phyloP scores from a whole-genome alignment of 2,329 filamentous ascomycete genomes.

The Aspergillus novoparasiticus region DNA sequence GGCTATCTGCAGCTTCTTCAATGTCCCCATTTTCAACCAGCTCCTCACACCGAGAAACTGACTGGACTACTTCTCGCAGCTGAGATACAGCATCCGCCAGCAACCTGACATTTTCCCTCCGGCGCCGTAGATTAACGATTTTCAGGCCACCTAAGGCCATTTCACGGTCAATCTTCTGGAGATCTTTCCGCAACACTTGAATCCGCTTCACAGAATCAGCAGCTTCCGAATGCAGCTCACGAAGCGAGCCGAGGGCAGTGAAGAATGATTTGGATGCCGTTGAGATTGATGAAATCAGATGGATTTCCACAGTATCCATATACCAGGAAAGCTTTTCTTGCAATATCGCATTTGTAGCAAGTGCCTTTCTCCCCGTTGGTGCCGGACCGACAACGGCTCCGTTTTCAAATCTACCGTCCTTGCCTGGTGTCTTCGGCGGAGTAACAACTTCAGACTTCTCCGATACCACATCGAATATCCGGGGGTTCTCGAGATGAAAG shows the following conservation, averaged over 20 bases:
- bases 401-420: slow-evolving; percentile 60
- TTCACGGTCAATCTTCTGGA: slow-evolving; percentile 79
- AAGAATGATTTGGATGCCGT: slow-evolving; percentile 96
- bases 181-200: slow-evolving; percentile 74
- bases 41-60: slow-evolving; percentile 74
- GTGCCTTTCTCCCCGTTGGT: slow-evolving; percentile 68
- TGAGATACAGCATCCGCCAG: slow-evolving; percentile 82
- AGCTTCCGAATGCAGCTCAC: slow-evolving; percentile 88
- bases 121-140: slow-evolving; percentile 78
- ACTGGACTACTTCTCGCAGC: slow-evolving; percentile 74
- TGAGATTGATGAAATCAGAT: slow-evolving; percentile 94
- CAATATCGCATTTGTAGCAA: slow-evolving; percentile 94
- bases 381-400: slow-evolving; percentile 60
- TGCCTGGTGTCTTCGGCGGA: slow-evolving; percentile 55
- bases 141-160: slow-evolving; percentile 84
- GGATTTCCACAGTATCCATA: slow-evolving; percentile 98
- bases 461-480: slow-evolving; percentile 94
- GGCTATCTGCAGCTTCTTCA: slow-evolving; percentile 74
- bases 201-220: slow-evolving; percentile 89
- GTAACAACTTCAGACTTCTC: slow-evolving; percentile 96
- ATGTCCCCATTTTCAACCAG: slow-evolving; percentile 82
- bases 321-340: slow-evolving; percentile 99
- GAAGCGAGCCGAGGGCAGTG: slow-evolving; percentile 84
- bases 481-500: slow-evolving; percentile 92
- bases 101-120: slow-evolving; percentile 81